Evolutionary conservation across 768 basidiomycete species (phyloP), one percentile per base, ranked within the genome.

Genomic region (Boletus rubropictus): DNA sequence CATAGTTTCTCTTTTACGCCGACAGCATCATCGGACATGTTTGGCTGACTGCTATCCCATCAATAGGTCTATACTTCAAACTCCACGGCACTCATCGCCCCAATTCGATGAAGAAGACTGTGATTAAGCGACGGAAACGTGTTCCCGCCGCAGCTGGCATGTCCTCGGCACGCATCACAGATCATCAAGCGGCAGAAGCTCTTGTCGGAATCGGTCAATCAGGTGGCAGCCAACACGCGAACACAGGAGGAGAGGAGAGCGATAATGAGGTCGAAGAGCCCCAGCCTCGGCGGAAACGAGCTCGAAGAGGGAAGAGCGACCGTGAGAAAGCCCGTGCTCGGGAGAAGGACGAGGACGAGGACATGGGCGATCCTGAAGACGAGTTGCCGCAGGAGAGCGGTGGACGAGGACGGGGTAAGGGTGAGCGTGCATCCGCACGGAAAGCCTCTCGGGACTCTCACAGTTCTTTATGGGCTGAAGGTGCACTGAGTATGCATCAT

Each of bases 101-200:
- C 32, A 94, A 93, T 54, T 90, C 92, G 52, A 95, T 99, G 93
- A 98, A 96, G 71, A 97, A 98, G 75, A 88, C 90, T 4, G 91
- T 96, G 56, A 99, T 99, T 78, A 99, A 99, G 72, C 81, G 96
- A 28, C 77, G 96, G 55, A 98, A 98, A 70, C 85, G 96, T 56
- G 94, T 99, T 34, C 93, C 96, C 29, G 94, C 95, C 42, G 91
- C 86, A 17, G 77, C 66, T 48, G 62, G 66, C 52, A 64, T 66
- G 64, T 72, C 53, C 54, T 74, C 55, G 47, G 72, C 70, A 55
- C 73, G 76, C 24, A 77, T 89, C 73, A 78, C 84, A 10, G 90
- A 93, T 63, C 88, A 90, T 62, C 89, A 89, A 31, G 90, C 90
- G 2, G 90, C 90, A 10, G 90, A 92, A 68, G 84, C 88, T 3